phyloP scores from a whole-genome alignment of 2,329 filamentous ascomycete species.

The Penicillium sp. region DNA sequence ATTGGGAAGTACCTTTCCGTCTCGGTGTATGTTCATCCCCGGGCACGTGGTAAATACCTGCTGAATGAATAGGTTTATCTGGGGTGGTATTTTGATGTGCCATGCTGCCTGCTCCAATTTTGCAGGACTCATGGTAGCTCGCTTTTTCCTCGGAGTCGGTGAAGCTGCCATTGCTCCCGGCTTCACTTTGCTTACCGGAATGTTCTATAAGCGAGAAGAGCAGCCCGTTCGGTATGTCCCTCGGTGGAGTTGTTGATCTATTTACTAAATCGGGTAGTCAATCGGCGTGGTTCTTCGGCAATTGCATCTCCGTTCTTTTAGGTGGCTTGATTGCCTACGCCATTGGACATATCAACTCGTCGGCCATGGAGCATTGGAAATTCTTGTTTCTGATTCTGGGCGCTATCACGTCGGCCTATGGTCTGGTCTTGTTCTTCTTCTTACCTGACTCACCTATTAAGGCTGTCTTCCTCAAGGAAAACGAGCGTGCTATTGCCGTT shows the following conservation, averaged over 20 bases:
- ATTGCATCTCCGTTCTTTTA: constrained; percentile 17
- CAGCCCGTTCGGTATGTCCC: constrained; percentile 25
- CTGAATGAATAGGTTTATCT: constrained; percentile 14
- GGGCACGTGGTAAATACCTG: background rate
- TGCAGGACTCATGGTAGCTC: constrained; percentile 37
- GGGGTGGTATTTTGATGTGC: constrained; percentile 34
- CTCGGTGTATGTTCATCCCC: background rate
- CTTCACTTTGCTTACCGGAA: constrained; percentile 38
- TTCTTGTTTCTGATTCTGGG: constrained; percentile 16
- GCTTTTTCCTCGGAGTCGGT: constrained; percentile 37
- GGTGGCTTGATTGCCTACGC: constrained; percentile 16
- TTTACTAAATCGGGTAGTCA: background rate
- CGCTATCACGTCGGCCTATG: constrained; percentile 11
- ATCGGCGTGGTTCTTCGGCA: constrained; percentile 15
- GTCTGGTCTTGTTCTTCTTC: constrained; percentile 16
- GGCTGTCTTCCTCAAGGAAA: constrained; percentile 24
- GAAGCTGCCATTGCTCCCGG: constrained; percentile 32
- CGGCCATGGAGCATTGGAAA: constrained; percentile 11
- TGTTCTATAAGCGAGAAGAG: constrained; percentile 36
- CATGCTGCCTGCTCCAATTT: constrained; percentile 31
- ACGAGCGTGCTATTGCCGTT: constrained; percentile 1
- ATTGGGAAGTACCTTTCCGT: constrained; percentile 28
- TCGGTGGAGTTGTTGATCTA: background rate
- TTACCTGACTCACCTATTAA: constrained; percentile 35
- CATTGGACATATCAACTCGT: constrained; percentile 12